Evolutionary conservation across 2,329 filamentous ascomycete genomes (phyloP), one percentile per base, ranked within the genome.

Genomic region (Remersonia thermophila): DNA sequence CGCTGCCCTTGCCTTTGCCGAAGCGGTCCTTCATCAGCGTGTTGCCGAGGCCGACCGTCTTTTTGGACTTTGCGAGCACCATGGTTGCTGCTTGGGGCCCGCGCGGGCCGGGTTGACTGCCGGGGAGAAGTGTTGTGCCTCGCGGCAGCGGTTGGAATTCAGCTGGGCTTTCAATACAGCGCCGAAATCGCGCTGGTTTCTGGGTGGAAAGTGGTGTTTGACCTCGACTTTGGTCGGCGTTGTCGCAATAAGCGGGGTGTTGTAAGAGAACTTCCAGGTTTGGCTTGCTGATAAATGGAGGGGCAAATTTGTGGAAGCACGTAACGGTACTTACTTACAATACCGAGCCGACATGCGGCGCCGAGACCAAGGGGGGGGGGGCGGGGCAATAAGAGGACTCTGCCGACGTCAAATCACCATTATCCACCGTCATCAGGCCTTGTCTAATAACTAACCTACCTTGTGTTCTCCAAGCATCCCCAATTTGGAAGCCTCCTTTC

Each of bases 11-110:
- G 53, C 84, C 83, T 63, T 91, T 93, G 55, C 87, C 85, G 60
- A 96, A 95, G 40, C 89, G 82, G 64, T 96, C 91, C 58, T 96
- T 96, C 91, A 98, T 98, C 57, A 98, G 75, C 64, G 82, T 78
- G 66, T 95, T 95, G 58, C 91, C 91, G 64, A 98, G 77, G 58
- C 91, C 91, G 53, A 95, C 85, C 52, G 78, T 73, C 62, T 87
- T 93, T 61, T 95, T 96, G 47, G 86, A 94, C 66, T 96, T 98
- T 60, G 91, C 77, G 52, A 67, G 59, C 56, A 63, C 60, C 71
- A 76, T 76, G 40, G 50, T 68, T 59, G 48, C 40, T 26, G 39
- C 12, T 31, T 32, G 38, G 10, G 16, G 18, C 25, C 29, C 35
- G 4, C 27, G 13, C 16, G 32, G 30, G 26, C 29, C 38, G 23